Evolutionary conservation across 2,329 filamentous ascomycete species (phyloP).

Genomic region (Ophiosphaerella korrae): DNA sequence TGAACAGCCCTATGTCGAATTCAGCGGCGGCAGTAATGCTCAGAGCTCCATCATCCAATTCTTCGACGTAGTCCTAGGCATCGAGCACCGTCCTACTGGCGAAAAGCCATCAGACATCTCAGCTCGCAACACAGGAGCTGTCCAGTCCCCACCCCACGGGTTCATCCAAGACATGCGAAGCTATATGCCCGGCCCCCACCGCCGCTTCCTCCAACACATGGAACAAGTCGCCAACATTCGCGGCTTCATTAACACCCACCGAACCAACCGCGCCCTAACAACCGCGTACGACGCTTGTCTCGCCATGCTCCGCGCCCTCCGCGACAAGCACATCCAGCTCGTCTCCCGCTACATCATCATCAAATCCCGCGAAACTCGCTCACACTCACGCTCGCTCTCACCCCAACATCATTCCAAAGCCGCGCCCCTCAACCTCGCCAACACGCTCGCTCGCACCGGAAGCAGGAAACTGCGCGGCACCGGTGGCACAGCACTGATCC

Average conservation of each 20-base stretch:
- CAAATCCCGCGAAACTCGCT: constrained; percentile 76
- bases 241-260: constrained; percentile 72
- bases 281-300: constrained; percentile 91
- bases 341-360: constrained; percentile 95
- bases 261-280: constrained; percentile 67
- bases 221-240: constrained; percentile 83
- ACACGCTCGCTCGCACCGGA: constrained; percentile 42
- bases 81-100: constrained; percentile 89
- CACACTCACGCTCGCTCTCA: constrained; percentile 64
- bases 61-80: constrained; percentile 88
- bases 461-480: constrained; percentile 77
- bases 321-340: constrained; percentile 95
- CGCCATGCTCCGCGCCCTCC: constrained; percentile 75
- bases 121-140: constrained; percentile 48
- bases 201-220: constrained; percentile 84
- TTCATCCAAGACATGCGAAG: constrained; percentile 96
- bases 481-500: constrained; percentile 90
- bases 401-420: constrained; percentile 55
- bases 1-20: constrained; percentile 74
- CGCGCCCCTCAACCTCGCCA: constrained; percentile 64
- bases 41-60: constrained; percentile 97
- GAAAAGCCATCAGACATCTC: constrained; percentile 57
- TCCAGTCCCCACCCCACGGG: constrained; percentile 68
- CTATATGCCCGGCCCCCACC: constrained; percentile 95
- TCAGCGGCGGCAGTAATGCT: constrained; percentile 92